Evolutionary conservation across 202 grass and related monocot genomes (phyloP), one percentile per base, ranked within the genome.

Genomic region (Musa balbisiana): DNA sequence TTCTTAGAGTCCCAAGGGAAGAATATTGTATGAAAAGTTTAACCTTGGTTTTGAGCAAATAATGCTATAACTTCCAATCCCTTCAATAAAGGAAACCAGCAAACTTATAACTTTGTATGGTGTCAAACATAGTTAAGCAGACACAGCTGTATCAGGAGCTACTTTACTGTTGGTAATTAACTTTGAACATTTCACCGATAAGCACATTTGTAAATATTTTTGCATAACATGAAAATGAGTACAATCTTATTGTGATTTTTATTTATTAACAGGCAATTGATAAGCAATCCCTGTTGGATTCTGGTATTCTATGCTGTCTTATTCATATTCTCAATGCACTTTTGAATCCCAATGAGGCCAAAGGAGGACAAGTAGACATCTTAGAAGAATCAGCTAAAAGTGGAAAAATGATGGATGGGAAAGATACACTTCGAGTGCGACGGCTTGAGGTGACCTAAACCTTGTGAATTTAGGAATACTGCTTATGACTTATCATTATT

Each of bases 261-360:
- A 77, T 69, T 78, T 87, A 64, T 80, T 77, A 77, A 62, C 82
- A 99, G 95, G 82, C 91, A 80, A 85, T 80, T 71, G 89, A 95
- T 82, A 95, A 87, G 58, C 95, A 99, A 76, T 89, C 89, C 82
- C 66, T 99, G 59, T 82, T 99, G 89, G 95, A 99, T 79, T 94
- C 95, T 87, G 95, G 95, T 77, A 92, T 99, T 83, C 84, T 99
- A 69, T 91, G 91, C 83, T 99, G 91, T 55, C 91, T 99, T 82
- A 91, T 95, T 83, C 90, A 92, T 80, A 92, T 95, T 64, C 89
- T 99, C 67, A 91, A 90, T 88, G 87, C 90, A 77, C 89, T 99
- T 78, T 80, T 99, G 82, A 90, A 84, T 83, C 69, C 77, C 23
- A 79, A 92, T 84, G 85, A 88, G 78, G 85, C 77, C 71, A 76